Base-by-base conservation (phyloP, 2,329 filamentous ascomycete species). In the Paecilomyces variotii region DNA sequence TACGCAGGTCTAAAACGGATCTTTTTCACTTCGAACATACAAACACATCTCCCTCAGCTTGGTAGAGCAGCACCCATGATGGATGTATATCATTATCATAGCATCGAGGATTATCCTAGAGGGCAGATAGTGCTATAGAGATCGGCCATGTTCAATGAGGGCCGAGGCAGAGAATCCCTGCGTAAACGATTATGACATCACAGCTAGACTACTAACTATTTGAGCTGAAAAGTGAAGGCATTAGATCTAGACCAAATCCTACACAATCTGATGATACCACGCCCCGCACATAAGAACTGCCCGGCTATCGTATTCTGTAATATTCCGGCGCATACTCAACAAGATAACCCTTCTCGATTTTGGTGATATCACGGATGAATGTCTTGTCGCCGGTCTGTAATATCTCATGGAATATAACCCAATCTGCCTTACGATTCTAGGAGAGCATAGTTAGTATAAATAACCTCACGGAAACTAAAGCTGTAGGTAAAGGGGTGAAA, bases 341-440 rank as follows among this genome's bases (percentile, higher is more conserved):
- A 65, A 99, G 80, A 90, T 93, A 99, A n/a, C 78, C 80, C 80
- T 91, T 96, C 71, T 97, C 90, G 67, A 97, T 89, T 77, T 90
- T 94, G n/a, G 87, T 94, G 60, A 97, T 79, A 73, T 97, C 93
- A 57, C 91, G 82, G 66, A 99, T 95, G 70, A 88, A 97, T 0
- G 84, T 91, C 80, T 97, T 97, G 63, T 84, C 85, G 9, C 88
- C 85, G 3, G 90, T 95, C 77, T 97, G 90, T 80, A 96, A 85
- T 39, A 96, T 85, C 76, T 97, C 93, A 67, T 95, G 89, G 70
- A 97, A 99, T 34, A 99, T 83, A 9, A 97, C 91, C 91, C 93
- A 97, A 63, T 97, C 91, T 10, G 91, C 91, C 78, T 95, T 97
- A 58, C 92, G 86, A 73, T 96, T 96, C 80, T 82, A 64, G 1